Base-by-base conservation (phyloP, 257 asterid species). In the Nicotiana noctiflora region DNA sequence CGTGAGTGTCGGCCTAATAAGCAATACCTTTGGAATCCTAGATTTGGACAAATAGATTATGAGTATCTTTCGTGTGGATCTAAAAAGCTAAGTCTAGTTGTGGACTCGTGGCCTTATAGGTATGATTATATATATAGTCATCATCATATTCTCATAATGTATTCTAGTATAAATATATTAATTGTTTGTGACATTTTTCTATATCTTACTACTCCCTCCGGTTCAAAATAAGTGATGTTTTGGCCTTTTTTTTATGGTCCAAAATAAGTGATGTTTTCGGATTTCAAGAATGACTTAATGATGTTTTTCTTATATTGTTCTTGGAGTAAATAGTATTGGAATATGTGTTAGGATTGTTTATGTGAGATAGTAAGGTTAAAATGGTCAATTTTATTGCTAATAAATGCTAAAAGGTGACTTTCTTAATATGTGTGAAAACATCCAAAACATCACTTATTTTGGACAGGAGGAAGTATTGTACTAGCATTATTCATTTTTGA, bases 11-110 rank as follows among this genome's bases (percentile, higher is more conserved):
- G 75, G 37, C 82, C 79, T 84, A 83, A 66, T 76, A 84, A 70
- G 77, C 51, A 81, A 32, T 52, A 10, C 70, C 44, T 51, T 85
- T 29, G 25, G 80, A 37, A 81, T 55, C 68, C 59, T 55, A 72
- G 66, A 75, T 52, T 70, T 70, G 31, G 21, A 44, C 59, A 70
- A 44, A 40, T 44, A 40, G 5, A 56, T 67, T 25, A 57, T 32
- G 79, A 59, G 83, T 60, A 86, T 86, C 85, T 88, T 84, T 85
- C 87, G 79, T 86, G 91, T 84, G 79, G 82, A 27, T 88, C 88
- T 86, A 89, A 37, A 85, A 86, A 85, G 86, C 82, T 25, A 81
- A 65, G 72, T 61, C 68, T 44, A 65, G 85, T 85, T 76, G 75
- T 84, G 66, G 85, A 49, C 81, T 82, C 64, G 19, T 40, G 53